Evolutionary conservation across 257 asterid species (phyloP).

Genomic region (Nicotiana tomentosiformis): DNA sequence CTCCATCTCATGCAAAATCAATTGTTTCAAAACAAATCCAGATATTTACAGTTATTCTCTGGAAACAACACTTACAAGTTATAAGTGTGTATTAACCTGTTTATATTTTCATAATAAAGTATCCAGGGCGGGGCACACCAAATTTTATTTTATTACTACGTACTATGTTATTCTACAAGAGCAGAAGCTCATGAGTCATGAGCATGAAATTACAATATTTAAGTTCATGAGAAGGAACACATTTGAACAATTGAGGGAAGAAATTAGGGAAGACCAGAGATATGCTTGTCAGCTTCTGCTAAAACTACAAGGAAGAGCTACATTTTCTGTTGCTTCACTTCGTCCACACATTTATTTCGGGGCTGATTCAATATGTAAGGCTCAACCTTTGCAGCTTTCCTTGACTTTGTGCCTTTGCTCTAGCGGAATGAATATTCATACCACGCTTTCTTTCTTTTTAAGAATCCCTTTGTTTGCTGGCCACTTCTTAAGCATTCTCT

Average conservation of each 20-base stretch:
- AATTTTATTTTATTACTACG: no score
- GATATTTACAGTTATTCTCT: no score
- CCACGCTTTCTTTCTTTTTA: neutral
- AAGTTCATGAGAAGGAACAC: neutral
- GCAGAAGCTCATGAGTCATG: neutral
- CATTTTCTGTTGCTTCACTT: neutral
- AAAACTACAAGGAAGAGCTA: neutral
- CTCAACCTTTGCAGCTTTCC: neutral
- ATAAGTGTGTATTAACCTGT: no score
- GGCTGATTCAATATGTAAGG: neutral
- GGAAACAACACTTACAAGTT: no score
- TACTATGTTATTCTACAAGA: neutral
- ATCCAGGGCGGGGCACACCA: no score
- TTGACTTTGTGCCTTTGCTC: neutral
- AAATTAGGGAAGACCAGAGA: neutral
- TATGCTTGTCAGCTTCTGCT: neutral
- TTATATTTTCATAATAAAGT: no score
- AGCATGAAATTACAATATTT: neutral
- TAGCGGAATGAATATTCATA: neutral
- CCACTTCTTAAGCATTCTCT: no score
- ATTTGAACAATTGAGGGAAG: neutral
- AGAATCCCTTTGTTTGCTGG: neutral
- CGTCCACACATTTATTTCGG: neutral
- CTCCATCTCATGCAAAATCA: no score
- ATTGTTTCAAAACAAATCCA: no score